phyloP scores from a whole-genome alignment of 2,329 filamentous ascomycete species.

The Cercospora berteroae region DNA sequence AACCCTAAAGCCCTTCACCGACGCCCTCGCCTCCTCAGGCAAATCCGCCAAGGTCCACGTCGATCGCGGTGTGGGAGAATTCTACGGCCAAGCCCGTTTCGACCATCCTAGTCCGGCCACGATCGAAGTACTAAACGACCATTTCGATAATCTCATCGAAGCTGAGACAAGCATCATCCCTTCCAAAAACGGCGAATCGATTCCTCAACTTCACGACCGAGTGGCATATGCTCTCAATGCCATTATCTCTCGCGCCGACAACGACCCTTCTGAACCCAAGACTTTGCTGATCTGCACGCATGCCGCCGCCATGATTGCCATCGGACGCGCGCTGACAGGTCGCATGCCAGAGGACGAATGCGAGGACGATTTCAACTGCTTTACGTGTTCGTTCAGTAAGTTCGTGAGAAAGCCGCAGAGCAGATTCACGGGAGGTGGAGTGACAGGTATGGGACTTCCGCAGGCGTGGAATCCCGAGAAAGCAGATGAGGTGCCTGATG shows the following conservation, averaged over 20 bases:
- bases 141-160: slow-evolving; percentile 60
- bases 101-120: slow-evolving; percentile 77
- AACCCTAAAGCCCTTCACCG: slow-evolving; percentile 70
- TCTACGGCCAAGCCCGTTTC: slow-evolving; percentile 85
- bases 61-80: slow-evolving; percentile 63
- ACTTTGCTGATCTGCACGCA: slow-evolving; percentile 82
- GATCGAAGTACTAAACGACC: slow-evolving; percentile 58
- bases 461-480: slow-evolving; percentile 32
- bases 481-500: slow-evolving; percentile 41
- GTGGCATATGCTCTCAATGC: slow-evolving; percentile 66
- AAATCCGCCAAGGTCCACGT: slow-evolving; percentile 32
- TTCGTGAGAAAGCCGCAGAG: slow-evolving; percentile 53
- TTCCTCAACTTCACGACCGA: slow-evolving; percentile 76
- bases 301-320: slow-evolving; percentile 82
- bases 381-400: slow-evolving; percentile 75
- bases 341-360: slow-evolving; percentile 67
- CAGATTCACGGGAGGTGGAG: slow-evolving; percentile 15
- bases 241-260: slow-evolving; percentile 71
- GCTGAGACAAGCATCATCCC: slow-evolving; percentile 61
- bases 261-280: slow-evolving; percentile 59
- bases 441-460: slow-evolving; percentile 6
- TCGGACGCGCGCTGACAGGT: slow-evolving; percentile 80
- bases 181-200: slow-evolving; percentile 69
- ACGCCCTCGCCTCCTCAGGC: slow-evolving; percentile 43
- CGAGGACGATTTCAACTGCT: slow-evolving; percentile 79